Evolutionary conservation across 208 protist genomes (phyloP).

Genomic region (Herpetomonas tarakana): DNA sequence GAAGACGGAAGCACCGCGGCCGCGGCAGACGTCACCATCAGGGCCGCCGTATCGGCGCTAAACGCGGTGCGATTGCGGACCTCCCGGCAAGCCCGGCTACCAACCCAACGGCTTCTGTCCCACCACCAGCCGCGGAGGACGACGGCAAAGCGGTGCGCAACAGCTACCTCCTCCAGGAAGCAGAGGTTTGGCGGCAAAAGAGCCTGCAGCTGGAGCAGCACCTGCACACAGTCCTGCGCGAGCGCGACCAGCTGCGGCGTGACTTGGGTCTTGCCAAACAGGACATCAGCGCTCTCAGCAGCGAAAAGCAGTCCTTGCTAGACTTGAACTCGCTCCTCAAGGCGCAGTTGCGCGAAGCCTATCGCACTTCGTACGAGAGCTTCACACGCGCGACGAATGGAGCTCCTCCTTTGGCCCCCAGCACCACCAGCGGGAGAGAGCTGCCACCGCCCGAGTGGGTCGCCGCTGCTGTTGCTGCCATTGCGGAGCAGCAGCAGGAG

Average conservation of each 20-base stretch:
- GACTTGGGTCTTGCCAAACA: conserved; percentile 46
- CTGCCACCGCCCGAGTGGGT: conserved; percentile 1
- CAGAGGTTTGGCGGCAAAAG: conserved; percentile 73
- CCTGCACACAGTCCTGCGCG: conserved; percentile 47
- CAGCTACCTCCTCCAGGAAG: conserved; percentile 43
- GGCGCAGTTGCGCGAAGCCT: conserved; percentile 79
- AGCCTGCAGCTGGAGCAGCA: conserved; percentile 77
- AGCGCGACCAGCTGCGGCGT: conserved; percentile 57
- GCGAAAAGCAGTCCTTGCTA: conserved; percentile 75
- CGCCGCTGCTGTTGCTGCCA: conserved; percentile 17
- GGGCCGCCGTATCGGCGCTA: too few species aligned
- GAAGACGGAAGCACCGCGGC: neutral
- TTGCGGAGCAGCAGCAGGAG: conserved; percentile 10
- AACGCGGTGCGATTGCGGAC: neutral
- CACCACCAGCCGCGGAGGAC: conserved; percentile 12
- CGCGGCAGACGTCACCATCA: neutral
- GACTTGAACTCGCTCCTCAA: conserved; percentile 87
- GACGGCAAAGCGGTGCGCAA: neutral
- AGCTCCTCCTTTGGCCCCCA: neutral
- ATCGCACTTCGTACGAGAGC: conserved; percentile 33
- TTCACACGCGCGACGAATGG: neutral
- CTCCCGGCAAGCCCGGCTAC: neutral
- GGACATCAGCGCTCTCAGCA: conserved; percentile 40
- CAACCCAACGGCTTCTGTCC: neutral
- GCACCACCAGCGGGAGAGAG: neutral